These are phyloP conservation scores for Trichosporon sp. DNA, from an alignment of 1,284 basidiomycete species.

Conservation along the genomic window DNA sequence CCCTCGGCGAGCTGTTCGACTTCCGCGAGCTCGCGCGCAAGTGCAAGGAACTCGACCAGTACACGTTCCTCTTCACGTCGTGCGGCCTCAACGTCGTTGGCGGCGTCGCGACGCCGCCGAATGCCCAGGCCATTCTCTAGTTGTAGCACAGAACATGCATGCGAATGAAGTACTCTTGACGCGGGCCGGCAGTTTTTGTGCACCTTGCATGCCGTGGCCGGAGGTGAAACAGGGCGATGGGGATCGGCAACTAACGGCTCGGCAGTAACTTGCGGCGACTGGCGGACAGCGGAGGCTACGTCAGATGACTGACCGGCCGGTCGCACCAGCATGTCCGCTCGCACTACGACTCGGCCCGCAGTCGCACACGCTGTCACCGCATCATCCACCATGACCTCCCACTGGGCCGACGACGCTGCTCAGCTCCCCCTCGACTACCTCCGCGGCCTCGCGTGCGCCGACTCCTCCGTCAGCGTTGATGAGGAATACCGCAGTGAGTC, in stretches of 20 bases:
- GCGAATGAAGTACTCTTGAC: background rate
- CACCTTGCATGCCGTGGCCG: background rate
- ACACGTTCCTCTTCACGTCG: slow-evolving; percentile 50
- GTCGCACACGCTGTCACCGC: background rate
- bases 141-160: background rate
- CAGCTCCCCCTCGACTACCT: slow-evolving; percentile 71
- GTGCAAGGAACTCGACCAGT: slow-evolving; percentile 39
- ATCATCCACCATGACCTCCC: slow-evolving; percentile 42
- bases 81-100: slow-evolving; percentile 49
- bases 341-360: background rate
- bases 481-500: slow-evolving; percentile 30
- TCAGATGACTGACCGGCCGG: background rate
- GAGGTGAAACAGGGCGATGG: background rate
- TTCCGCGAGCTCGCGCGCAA: slow-evolving; percentile 44
- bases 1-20: slow-evolving; percentile 52
- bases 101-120: slow-evolving; percentile 51
- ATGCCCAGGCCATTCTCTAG: slow-evolving; percentile 48
- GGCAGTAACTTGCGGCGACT: background rate
- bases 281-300: background rate
- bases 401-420: slow-evolving; percentile 65
- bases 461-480: slow-evolving; percentile 66
- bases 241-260: slow-evolving; percentile 4
- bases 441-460: slow-evolving; percentile 62
- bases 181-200: background rate
- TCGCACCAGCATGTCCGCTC: background rate